Evolutionary conservation across 2,329 filamentous ascomycete species (phyloP), one percentile per base, ranked within the genome.

Genomic region (Blumeria graminis): DNA sequence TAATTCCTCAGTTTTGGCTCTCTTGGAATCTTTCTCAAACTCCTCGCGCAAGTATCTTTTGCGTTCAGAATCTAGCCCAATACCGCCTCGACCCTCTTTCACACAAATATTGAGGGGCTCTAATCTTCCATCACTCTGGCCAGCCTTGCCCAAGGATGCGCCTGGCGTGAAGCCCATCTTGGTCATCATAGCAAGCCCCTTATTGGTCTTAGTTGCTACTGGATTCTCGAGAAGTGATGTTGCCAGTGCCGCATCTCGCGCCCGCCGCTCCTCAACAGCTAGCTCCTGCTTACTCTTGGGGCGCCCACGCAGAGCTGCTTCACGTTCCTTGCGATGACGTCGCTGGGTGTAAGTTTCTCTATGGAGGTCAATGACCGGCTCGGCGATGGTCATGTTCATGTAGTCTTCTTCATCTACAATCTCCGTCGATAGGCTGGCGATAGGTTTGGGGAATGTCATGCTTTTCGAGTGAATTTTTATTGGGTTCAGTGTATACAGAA

Each of bases 161-260:
- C 89, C 88, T 18, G 78, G 73, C 57, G 80, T 82, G 71, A 93
- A 98, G 0, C 92, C 92, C 75, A 98, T 86, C 69, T 86, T 90
- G 22, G 86, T 83, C 89, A 98, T 94, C 87, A 98, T 95, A 61
- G 86, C 80, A 59, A 93, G 79, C 1, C 90, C 92, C 66, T 95
- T 96, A 71, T 82, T 93, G 54, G 78, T 74, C 14, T 75, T 71
- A 13, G 52, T 60, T 14, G 68, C 68, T 28, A 28, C 22, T 6
- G 72, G 68, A 32, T 53, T 32, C 33, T 28, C 50, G 6, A 94
- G 72, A 53, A 92, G 73, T 5, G 83, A 85, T n/a, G 71, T 84
- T 4, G 81, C 76, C 32, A 95, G 76, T 0, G 85, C 86, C 39
- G 76, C 78, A 67, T 95, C 86, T 55, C 87, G 82, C 14, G 78